A percentile compares a stretch with the other conserved stretches of the same genome.
phyloP scores from a whole-genome alignment of 1,284 basidiomycete species.

The Marasmius oreades region DNA sequence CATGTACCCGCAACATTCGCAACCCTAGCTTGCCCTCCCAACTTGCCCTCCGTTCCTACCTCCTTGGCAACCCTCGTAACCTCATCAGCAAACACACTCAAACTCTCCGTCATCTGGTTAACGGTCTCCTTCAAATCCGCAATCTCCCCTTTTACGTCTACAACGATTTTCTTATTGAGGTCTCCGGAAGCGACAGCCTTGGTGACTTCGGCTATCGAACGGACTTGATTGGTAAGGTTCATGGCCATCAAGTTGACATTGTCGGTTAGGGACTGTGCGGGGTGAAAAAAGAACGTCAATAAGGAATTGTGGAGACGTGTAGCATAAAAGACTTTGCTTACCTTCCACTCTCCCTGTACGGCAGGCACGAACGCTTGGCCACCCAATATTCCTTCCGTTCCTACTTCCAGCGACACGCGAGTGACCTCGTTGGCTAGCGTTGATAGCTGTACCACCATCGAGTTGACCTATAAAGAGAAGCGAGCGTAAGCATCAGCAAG shows the following conservation, averaged over 20 bases:
- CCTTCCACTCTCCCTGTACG: conserved; percentile 92
- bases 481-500: neutral
- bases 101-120: conserved; percentile 87
- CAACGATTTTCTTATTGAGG: conserved; percentile 86
- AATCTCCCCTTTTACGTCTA: conserved; percentile 90
- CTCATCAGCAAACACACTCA: conserved; percentile 86
- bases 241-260: conserved; percentile 90
- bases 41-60: conserved; percentile 87
- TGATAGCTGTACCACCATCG: conserved; percentile 86
- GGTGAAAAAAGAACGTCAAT: neutral
- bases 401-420: conserved; percentile 75
- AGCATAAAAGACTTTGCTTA: no score
- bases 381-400: conserved; percentile 93
- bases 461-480: conserved; percentile 49
- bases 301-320: no score
- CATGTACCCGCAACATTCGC: conserved; percentile 95
- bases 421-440: conserved; percentile 85
- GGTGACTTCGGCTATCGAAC: conserved; percentile 81
- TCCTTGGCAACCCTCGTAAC: conserved; percentile 76
- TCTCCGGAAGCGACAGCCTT: conserved; percentile 91
- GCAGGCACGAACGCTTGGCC: conserved; percentile 89
- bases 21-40: conserved; percentile 86
- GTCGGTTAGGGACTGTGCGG: conserved; percentile 59
- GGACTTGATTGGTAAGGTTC: conserved; percentile 91
- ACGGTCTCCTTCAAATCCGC: conserved; percentile 84